Conservation (phyloP, 352 stramenopile species). For the Globisporangium ultimum region DNA sequence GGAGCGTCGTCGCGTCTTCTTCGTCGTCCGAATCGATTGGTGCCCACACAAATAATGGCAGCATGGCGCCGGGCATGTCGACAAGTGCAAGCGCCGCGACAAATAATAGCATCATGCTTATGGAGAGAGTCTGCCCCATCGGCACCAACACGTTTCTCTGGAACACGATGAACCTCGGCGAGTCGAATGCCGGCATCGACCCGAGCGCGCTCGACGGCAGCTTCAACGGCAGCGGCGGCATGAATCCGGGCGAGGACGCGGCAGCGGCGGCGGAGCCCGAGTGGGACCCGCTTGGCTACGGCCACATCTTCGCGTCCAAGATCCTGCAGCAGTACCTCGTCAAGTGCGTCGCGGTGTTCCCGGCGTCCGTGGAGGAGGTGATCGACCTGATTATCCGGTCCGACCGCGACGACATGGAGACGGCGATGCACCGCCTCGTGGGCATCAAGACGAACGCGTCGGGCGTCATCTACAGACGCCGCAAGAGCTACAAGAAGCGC, state of each 20-base stretch:
- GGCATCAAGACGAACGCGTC: slow-evolving; percentile 56
- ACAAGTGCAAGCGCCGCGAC: slow-evolving; percentile 13
- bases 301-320: slow-evolving; percentile 46
- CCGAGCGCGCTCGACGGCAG: background rate
- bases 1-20: slow-evolving; percentile 40
- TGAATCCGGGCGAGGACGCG: slow-evolving; percentile 15
- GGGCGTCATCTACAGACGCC: slow-evolving; percentile 43
- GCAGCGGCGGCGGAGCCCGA: slow-evolving; percentile 6
- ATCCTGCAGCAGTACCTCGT: slow-evolving; percentile 75
- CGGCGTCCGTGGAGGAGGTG: slow-evolving; percentile 61
- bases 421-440: slow-evolving; percentile 64
- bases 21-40: background rate
- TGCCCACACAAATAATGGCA: slow-evolving; percentile 5
- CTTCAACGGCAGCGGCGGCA: background rate
- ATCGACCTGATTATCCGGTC: slow-evolving; percentile 64
- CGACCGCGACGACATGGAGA: slow-evolving; percentile 63
- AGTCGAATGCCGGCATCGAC: slow-evolving; percentile 19
- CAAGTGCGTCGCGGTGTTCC: slow-evolving; percentile 57
- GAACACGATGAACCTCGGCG: slow-evolving; percentile 58
- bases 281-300: slow-evolving; percentile 30
- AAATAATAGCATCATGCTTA: slow-evolving; percentile 26
- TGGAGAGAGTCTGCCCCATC: slow-evolving; percentile 65
- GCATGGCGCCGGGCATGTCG: background rate
- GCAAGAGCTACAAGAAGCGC: slow-evolving; percentile 22
- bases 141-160: slow-evolving; percentile 57